Conservation (phyloP, 1,284 basidiomycete genomes). For the Dichomitus squalens region DNA sequence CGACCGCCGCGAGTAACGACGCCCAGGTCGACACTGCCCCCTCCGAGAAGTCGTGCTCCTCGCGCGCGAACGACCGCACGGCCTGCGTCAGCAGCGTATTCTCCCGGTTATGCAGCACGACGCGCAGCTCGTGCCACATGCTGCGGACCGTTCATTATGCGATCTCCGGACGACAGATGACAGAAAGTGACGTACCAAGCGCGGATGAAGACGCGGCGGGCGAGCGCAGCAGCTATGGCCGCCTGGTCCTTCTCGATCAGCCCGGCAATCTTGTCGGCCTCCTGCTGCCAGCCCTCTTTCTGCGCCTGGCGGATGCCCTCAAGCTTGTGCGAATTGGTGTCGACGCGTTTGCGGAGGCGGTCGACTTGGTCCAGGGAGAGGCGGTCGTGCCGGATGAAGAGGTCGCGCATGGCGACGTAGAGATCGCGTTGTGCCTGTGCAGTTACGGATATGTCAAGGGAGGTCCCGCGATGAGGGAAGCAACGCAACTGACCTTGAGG, state of each 20-base stretch:
- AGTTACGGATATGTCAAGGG: slow-evolving; percentile 20
- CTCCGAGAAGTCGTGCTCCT: slow-evolving; percentile 70
- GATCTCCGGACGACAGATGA: neutral
- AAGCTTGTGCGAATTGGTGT: slow-evolving; percentile 72
- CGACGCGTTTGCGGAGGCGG: slow-evolving; percentile 82
- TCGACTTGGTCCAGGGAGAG: slow-evolving; percentile 87
- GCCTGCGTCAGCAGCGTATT: slow-evolving; percentile 78
- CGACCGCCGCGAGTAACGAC: slow-evolving; percentile 67
- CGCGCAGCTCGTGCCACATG: slow-evolving; percentile 90
- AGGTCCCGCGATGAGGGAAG: slow-evolving; percentile 1
- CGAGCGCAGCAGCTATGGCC: slow-evolving; percentile 68
- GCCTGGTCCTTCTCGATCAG: slow-evolving; percentile 79
- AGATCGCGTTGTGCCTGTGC: slow-evolving; percentile 81
- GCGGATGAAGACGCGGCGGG: slow-evolving; percentile 80
- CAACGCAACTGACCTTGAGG: slow-evolving; percentile 58
- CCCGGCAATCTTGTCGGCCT: slow-evolving; percentile 73
- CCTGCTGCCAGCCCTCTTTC: slow-evolving; percentile 82
- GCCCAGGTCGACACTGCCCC: slow-evolving; percentile 72
- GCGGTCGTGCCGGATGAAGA: slow-evolving; percentile 82
- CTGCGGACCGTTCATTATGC: slow-evolving; percentile 40
- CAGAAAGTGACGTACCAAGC: slow-evolving; percentile 59
- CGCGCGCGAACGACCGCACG: slow-evolving; percentile 70
- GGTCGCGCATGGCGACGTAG: slow-evolving; percentile 82
- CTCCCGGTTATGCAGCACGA: slow-evolving; percentile 87
- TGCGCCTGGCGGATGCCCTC: slow-evolving; percentile 67